These are phyloP conservation scores for Erysimum cheiranthoides DNA, from an alignment of 345 rosid species.

Conservation along the genomic window DNA sequence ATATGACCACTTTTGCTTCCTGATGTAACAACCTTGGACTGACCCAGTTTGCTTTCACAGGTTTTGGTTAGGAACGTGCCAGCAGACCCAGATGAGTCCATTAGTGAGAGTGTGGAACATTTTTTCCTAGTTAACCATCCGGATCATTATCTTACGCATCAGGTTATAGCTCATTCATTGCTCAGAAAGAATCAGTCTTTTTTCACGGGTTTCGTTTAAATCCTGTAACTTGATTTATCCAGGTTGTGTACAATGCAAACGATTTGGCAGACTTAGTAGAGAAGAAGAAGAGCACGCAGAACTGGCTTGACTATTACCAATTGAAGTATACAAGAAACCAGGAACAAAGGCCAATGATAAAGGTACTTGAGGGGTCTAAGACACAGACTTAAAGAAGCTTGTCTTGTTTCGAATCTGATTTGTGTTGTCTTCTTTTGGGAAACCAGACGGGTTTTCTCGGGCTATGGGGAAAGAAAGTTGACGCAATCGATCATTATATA, in stretches of 20 bases:
- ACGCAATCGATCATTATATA: constrained; percentile 72
- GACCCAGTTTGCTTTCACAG: constrained; percentile 41
- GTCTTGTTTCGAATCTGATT: constrained; percentile 30
- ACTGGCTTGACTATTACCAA: constrained; percentile 90
- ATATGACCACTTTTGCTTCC: background rate
- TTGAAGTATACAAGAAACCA: constrained; percentile 63
- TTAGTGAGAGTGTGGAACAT: constrained; percentile 82
- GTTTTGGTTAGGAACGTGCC: constrained; percentile 90
- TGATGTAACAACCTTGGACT: background rate
- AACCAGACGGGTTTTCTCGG: constrained; percentile 86
- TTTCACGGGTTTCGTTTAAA: background rate
- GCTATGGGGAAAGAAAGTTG: constrained; percentile 75
- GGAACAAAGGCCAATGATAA: constrained; percentile 55
- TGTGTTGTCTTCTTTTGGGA: constrained; percentile 17
- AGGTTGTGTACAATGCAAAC: constrained; percentile 92
- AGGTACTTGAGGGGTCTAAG: constrained; percentile 53
- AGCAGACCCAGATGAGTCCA: constrained; percentile 80
- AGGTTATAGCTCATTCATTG: constrained; percentile 49
- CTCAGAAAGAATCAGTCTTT: constrained; percentile 7
- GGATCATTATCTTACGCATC: constrained; percentile 74
- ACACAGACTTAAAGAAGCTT: constrained; percentile 26
- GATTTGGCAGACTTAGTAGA: constrained; percentile 74
- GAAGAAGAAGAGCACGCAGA: constrained; percentile 69
- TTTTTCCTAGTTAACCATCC: constrained; percentile 88
- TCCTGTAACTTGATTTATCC: constrained; percentile 6